Evolutionary conservation across 768 basidiomycete genomes (phyloP), one percentile per base, ranked within the genome.

Genomic region (Serendipita sp.): DNA sequence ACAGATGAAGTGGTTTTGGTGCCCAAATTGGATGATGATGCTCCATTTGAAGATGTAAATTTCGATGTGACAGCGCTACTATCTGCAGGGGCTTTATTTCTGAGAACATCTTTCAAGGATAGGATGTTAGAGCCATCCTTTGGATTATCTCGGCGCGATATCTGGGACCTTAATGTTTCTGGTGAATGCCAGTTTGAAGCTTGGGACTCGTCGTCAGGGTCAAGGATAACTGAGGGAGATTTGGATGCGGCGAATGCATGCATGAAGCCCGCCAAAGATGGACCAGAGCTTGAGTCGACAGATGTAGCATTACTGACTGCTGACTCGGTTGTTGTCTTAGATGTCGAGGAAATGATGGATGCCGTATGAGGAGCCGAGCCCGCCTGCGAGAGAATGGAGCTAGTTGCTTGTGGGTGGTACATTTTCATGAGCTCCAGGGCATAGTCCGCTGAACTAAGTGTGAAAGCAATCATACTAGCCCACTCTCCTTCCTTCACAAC

Each of bases 391-490:
- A 46, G 23, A 34, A 28, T 18, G 3, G 56, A 60, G 36, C 56
- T 60, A 23, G 56, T 36, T 23, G 51, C 65, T 65, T 62, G 52
- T 56, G 35, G 47, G 47, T 3, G 63, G 65, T 70, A 64, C 62
- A 78, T 73, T 63, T 68, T 71, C 13, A 70, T 68, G 3, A 79
- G 69, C 65, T 78, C 78, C 30, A 70, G 70, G 11, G 78, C 77
- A 69, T 86, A 89, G 65, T 88, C 85, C 1, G 73, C 48, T 0
- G 85, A 82, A 67, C 85, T 88, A 68, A 88, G 73, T 5, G 85
- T 86, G 72, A 85, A 88, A 3, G 87, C 83, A 68, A 88, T 88
- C 56, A 89, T 82, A 71, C 85, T 88, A 5, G 86, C 85, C 85
- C 83, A 85, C 71, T 88, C 86, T 69, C 81, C 78, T 70, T 89